Base-by-base conservation (phyloP, 352 stramenopile species). In the Globisporangium heterothallicum region DNA sequence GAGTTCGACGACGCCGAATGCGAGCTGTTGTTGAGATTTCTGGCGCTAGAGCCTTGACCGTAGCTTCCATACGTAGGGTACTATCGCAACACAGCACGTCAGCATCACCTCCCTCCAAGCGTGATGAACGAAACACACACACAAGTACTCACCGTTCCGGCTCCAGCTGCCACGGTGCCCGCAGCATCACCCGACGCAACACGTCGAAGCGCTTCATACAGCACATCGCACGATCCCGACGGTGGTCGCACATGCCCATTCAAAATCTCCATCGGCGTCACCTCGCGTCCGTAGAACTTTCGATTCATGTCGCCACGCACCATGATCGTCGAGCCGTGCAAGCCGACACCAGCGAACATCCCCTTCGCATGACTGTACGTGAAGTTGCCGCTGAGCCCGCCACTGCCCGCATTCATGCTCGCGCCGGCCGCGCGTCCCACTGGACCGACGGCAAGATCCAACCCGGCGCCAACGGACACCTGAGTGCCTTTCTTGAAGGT, bases 321-420 rank as follows among this genome's bases (percentile, higher is more conserved):
- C 49, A 92, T 68, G 51, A 94, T 93, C 35, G 80, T 91, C 19
- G 82, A 92, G 43, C 82, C 82, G 48, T 92, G 80, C 18, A 94
- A 68, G 1, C 80, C 82, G 14, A 91, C 64, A 25, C 84, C 84
- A 0, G 82, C 84, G 46, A 92, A 94, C 34, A 68, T 64, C 9
- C 84, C 84, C 59, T 93, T 94, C 24, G 80, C 74, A 55, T 86
- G 84, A 58, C 72, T 88, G 68, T 94, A 94, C 52, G 82, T 89
- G 67, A 88, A 94, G 59, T 92, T 94, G 48, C 77, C 72, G 48
- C 76, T 88, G 26, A 94, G 21, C 9, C 84, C 84, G 35, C 79
- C 81, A 51, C 78, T 78, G n/a, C 84, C 68, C 22, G 79, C 84
- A 47, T 92, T 92, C 24, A 92, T 41, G 49, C 55, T 89, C n/a